phyloP scores from a whole-genome alignment of 176 grass and related monocot genomes.

The Secale cereale region DNA sequence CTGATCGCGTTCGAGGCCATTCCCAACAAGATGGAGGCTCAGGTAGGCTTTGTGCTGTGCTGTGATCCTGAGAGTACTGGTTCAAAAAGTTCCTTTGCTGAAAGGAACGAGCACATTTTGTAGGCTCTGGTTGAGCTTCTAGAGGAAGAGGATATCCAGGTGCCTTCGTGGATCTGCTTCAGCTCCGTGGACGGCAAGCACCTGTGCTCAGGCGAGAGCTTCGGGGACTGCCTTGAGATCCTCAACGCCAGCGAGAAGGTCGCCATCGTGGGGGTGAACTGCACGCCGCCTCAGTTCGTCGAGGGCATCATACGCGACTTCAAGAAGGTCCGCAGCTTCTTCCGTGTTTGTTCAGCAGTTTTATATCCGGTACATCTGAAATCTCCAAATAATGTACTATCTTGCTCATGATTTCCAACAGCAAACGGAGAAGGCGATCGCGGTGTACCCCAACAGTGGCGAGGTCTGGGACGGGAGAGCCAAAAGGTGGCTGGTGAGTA shows the following conservation, averaged over 20 bases:
- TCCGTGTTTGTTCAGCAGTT: too few relatives aligned
- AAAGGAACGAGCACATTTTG: neutral
- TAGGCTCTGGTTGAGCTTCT: conserved; percentile 72
- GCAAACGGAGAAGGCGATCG: conserved; percentile 68
- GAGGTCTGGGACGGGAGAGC: conserved; percentile 76
- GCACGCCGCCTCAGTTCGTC: conserved; percentile 67
- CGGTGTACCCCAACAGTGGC: conserved; percentile 84
- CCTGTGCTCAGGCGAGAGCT: conserved; percentile 64
- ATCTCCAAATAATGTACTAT: neutral
- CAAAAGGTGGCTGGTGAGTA: conserved; percentile 82
- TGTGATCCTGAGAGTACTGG: neutral
- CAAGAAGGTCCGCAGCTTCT: conserved; percentile 44
- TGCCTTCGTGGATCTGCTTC: conserved; percentile 90
- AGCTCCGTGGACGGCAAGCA: conserved; percentile 65
- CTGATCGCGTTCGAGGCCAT: conserved; percentile 81
- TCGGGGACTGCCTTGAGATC: conserved; percentile 53
- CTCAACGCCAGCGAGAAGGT: conserved; percentile 58
- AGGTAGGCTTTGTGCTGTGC: conserved; percentile 22
- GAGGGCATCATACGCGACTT: conserved; percentile 61
- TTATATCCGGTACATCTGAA: neutral
- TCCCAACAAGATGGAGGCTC: conserved; percentile 76
- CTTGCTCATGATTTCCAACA: neutral
- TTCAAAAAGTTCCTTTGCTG: neutral
- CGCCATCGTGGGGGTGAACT: conserved; percentile 66
- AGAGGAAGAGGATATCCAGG: conserved; percentile 65